Conservation (phyloP, 352 stramenopile genomes). For the Pythium volutum region DNA sequence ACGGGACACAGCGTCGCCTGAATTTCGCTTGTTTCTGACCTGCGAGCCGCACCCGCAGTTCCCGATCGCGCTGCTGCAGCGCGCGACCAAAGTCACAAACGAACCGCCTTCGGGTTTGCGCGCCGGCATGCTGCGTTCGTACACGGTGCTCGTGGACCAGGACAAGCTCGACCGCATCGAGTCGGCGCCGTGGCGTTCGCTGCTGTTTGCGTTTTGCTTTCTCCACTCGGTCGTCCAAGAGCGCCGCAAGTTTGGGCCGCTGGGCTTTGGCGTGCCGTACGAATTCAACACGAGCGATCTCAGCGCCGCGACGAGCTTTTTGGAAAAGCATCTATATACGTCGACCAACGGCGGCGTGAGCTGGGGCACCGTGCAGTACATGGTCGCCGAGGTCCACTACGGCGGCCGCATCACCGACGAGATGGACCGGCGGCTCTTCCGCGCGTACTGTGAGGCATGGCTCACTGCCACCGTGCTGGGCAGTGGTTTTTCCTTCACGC, state of each 20-base stretch:
- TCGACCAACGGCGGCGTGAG: conserved; percentile 35
- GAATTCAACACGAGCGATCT: conserved; percentile 80
- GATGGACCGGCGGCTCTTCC: conserved; percentile 71
- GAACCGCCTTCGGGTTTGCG: conserved; percentile 70
- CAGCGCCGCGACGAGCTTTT: conserved; percentile 56
- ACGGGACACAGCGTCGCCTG: conserved; percentile 32
- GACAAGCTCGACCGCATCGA: conserved; percentile 80
- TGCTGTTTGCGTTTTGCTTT: conserved; percentile 77
- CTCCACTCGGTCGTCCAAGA: conserved; percentile 77
- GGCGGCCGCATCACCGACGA: conserved; percentile 80
- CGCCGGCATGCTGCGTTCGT: conserved; percentile 63
- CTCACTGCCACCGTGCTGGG: conserved; percentile 59
- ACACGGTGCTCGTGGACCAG: conserved; percentile 73
- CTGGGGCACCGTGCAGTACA: conserved; percentile 79
- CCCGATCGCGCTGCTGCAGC: conserved; percentile 63
- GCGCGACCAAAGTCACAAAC: conserved; percentile 73
- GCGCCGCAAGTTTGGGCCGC: conserved; percentile 67
- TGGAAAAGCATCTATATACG: conserved; percentile 72
- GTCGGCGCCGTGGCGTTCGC: conserved; percentile 45
- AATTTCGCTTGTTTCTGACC: conserved; percentile 78
- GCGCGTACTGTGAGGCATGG: conserved; percentile 71
- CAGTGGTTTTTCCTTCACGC: conserved; percentile 67
- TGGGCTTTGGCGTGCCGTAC: conserved; percentile 75
- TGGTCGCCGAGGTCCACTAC: conserved; percentile 82
- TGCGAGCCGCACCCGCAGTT: conserved; percentile 61